Evolutionary conservation across 2,329 filamentous ascomycete species (phyloP).

Genomic region (Ophiostoma sp.): DNA sequence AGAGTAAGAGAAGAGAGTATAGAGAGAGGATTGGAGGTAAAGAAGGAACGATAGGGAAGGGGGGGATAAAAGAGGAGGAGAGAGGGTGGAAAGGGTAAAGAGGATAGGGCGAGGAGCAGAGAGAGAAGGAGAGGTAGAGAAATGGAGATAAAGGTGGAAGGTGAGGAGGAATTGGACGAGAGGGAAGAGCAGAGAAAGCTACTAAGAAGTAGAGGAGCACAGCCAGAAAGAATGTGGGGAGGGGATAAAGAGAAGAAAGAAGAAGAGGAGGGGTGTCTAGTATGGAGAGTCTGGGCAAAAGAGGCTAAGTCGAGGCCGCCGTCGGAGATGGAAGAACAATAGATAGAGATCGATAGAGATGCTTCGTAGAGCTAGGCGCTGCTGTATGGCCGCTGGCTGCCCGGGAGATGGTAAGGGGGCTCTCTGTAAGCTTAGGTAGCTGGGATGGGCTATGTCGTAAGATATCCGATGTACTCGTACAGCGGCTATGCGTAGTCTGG

Average conservation of each 20-base stretch:
- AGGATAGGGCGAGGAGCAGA: background rate
- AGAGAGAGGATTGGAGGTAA: background rate
- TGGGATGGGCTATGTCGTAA: background rate
- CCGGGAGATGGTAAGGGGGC: background rate
- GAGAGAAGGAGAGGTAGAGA: background rate
- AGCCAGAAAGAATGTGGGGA: constrained; percentile 20
- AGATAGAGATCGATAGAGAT: constrained; percentile 18
- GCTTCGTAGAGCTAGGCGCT: background rate
- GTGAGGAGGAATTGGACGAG: constrained; percentile 8
- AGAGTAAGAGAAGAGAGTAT: background rate
- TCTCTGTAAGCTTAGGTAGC: background rate
- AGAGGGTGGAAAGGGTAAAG: background rate
- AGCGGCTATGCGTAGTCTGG: background rate
- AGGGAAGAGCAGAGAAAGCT: background rate
- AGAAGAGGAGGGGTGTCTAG: constrained; percentile 16
- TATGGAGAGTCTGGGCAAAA: constrained; percentile 18
- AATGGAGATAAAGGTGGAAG: constrained; percentile 12
- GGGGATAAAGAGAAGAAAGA: constrained; percentile 17
- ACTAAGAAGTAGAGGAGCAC: constrained; percentile 12
- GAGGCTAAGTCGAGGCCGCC: constrained; percentile 21
- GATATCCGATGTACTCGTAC: background rate
- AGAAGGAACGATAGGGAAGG: background rate
- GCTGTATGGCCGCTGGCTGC: background rate
- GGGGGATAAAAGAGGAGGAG: background rate
- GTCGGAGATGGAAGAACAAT: constrained; percentile 24